Base-by-base conservation (phyloP, 176 grass and related monocot species). In the Phoenix roebelenii region DNA sequence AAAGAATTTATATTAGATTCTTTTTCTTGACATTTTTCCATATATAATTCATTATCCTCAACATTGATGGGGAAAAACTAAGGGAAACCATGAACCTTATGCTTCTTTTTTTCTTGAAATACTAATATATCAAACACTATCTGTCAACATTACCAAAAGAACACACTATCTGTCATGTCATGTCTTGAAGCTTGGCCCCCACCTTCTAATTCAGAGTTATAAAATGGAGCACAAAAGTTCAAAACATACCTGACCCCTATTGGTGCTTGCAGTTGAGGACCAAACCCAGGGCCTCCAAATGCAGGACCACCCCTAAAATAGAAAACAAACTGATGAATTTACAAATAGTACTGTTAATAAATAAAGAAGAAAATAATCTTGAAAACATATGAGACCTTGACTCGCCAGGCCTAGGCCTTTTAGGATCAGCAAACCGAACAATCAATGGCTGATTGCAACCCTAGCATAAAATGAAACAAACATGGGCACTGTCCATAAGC, bases 361-460 rank as follows among this genome's bases (percentile, higher is more conserved):
- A 73, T 55, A 32, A 51, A 18, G 18, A 52, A 50, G 18, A 16
- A 30, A 17, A 67, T n/a, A 54, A 25, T 58, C 49, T 26, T 74
- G 18, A 67, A 58, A 70, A 52, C 60, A 64, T 12, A 44, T 44
- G 35, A 44, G 35, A 89, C 94, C 94, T 92, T 78, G 82, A 82
- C 72, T 93, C 88, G 72, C 76, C 94, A 67, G 88, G 76, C 71
- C 88, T 98, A 19, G 94, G 88, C 61, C 85, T 82, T 74, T 98
- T 98, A 49, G 94, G 94, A 80, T 98, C 94, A 83, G 94, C 87
- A 65, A 98, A 92, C 55, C 88, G 77, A 57, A 98, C 83, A 65
- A 98, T 72, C 81, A 98, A 76, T 54, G 94, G 87, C 76, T 98
- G 94, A 74, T 98, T 88, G 4, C 88, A 98, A 50, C 94, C 92